phyloP scores from a whole-genome alignment of 192 early-diverging fungal species.

The Endogone sp. region DNA sequence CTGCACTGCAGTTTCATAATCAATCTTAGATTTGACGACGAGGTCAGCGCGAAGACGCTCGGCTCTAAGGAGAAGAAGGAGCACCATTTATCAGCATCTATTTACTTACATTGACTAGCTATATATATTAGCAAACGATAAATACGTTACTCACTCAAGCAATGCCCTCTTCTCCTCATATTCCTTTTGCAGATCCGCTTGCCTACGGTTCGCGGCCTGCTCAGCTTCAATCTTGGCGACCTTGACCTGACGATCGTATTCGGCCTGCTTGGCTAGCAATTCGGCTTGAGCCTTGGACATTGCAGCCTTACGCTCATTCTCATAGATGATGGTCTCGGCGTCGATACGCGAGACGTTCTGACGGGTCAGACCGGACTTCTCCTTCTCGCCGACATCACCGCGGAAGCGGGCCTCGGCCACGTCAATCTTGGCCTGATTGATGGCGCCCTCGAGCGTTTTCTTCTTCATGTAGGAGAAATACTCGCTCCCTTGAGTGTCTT shows the following conservation, averaged over 20 bases:
- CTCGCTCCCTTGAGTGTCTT: slow-evolving; percentile 45
- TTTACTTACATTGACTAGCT: no score
- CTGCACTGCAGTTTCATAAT: no score
- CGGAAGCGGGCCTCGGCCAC: slow-evolving; percentile 42
- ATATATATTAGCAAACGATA: no score
- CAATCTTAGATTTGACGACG: no score
- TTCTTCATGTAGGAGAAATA: slow-evolving; percentile 54
- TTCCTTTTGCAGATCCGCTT: slow-evolving; percentile 41
- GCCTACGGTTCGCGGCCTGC: slow-evolving; percentile 31
- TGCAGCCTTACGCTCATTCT: slow-evolving; percentile 40
- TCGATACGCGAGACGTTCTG: slow-evolving; percentile 37
- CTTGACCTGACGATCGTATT: slow-evolving; percentile 31
- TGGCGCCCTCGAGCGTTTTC: slow-evolving; percentile 38
- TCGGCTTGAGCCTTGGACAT: slow-evolving; percentile 34
- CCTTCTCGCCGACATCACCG: slow-evolving; percentile 49
- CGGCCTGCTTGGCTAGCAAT: slow-evolving; percentile 27
- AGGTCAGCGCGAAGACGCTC: no score
- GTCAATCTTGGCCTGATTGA: slow-evolving; percentile 57
- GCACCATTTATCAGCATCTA: no score
- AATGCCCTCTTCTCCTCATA: slow-evolving; percentile 40
- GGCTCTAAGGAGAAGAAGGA: no score
- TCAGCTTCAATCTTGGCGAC: slow-evolving; percentile 50
- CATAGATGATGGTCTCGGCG: slow-evolving; percentile 40
- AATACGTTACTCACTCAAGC: slow-evolving; percentile 39
- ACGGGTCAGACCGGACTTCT: slow-evolving; percentile 40